Evolutionary conservation across 2,329 filamentous ascomycete species (phyloP), one percentile per base, ranked within the genome.

Genomic region (Penicillium thymicola): DNA sequence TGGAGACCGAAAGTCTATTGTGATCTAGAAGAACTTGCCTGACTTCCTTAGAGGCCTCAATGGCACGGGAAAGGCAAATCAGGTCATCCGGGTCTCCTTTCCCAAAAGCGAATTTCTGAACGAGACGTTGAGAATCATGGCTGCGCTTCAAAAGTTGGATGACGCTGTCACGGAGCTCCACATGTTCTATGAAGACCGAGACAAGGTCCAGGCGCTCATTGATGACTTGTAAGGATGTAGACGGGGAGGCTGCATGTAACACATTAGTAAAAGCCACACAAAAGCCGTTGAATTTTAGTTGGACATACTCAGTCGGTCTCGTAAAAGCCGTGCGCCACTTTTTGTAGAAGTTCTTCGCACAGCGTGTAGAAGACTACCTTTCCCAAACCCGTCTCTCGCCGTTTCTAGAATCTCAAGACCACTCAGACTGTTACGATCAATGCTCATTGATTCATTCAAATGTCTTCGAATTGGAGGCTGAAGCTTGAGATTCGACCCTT

Each of bases 61-160:
- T 89, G 0, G 94, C 96, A 63, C 84, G 88, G 1, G 90, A 90
- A 14, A 99, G 79, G 48, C 86, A 89, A 42, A 97, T 79, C 37
- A 99, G 82, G 72, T 97, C 94, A 69, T 97, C 93, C 1, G 93
- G 83, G 67, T 96, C 89, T n/a, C 93, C 94, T 60, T 90, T 85
- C 11, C 93, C 92, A 9, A 97, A 83, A 0, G 93, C 89, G 72
- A 99, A 97, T 70, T 94, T 97, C 68, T 97, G 94, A 2, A 96
- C 86, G 3, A 99, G 80, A 1, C 94, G 89, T 67, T 95, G 88
- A 2, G 90, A 91, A 75, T 99, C 94, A 65, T 91, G 87, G 50
- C 87, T 93, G 25, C 85, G 82, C 59, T 85, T 84, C 2, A 99
- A 79, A 3, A 95, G 78, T 16, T 83, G 71, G 1, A 85, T 77